Percentiles rank a stretch among this genome's conserved stretches.
These are phyloP conservation scores for Graphilbum fragrans DNA, from an alignment of 2,329 filamentous ascomycete species.

Conservation along the genomic window DNA sequence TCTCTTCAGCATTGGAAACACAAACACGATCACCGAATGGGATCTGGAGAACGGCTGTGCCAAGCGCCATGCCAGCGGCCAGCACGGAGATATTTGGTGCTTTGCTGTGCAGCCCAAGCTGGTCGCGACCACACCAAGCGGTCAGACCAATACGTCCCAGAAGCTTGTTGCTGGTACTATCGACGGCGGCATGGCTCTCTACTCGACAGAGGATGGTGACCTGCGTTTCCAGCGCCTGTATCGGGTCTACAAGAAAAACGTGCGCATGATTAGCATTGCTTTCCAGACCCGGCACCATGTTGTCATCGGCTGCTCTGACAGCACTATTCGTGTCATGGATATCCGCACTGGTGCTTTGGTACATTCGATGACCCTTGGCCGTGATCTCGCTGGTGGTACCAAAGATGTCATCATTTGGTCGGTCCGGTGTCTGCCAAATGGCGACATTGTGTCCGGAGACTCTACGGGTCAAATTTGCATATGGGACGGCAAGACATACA, in stretches of 20 bases:
- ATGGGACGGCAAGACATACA: constrained; percentile 89
- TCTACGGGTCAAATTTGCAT: constrained; percentile 88
- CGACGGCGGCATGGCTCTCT: constrained; percentile 77
- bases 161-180: constrained; percentile 79
- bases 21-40: constrained; percentile 89
- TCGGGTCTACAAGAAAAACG: constrained; percentile 56
- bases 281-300: constrained; percentile 78
- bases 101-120: constrained; percentile 70
- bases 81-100: constrained; percentile 96
- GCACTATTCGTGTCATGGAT: constrained; percentile 85
- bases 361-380: constrained; percentile 75
- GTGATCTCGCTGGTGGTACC: constrained; percentile 61
- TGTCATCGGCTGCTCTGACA: constrained; percentile 90
- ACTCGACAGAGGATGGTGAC: constrained; percentile 76
- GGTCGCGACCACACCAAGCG: constrained; percentile 9
- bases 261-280: constrained; percentile 79
- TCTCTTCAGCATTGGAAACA: constrained; percentile 94
- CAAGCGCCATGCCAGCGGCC: constrained; percentile 73
- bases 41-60: constrained; percentile 70
- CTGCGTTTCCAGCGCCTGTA: constrained; percentile 69
- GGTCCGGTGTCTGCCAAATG: constrained; percentile 75
- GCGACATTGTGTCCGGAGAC: constrained; percentile 88
- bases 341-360: constrained; percentile 64
- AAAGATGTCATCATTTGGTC: constrained; percentile 89
- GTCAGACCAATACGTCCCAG: constrained; percentile 17